Conservation (phyloP, 148 eudicot genomes). For the Rhododendron griersonianum region DNA sequence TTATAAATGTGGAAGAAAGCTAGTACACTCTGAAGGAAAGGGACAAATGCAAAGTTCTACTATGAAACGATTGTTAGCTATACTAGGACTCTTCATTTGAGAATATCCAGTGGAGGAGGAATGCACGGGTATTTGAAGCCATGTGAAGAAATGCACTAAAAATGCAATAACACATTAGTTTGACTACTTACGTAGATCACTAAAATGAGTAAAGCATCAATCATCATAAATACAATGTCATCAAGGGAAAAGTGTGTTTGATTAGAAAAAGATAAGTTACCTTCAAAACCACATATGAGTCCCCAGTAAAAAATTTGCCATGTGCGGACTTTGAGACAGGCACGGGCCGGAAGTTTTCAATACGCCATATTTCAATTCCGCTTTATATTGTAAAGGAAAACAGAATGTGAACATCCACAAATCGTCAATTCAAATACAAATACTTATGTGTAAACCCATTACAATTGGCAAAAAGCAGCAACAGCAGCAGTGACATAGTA, state of each 20-base stretch:
- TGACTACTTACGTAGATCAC: not conserved
- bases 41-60: not conserved
- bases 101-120: not conserved
- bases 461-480: not conserved
- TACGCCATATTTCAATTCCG: slow-evolving; percentile 93
- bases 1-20: not conserved
- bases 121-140: not conserved
- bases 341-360: slow-evolving; percentile 70
- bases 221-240: not conserved
- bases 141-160: not conserved
- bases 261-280: slow-evolving; percentile 28
- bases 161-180: not conserved
- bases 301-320: slow-evolving; percentile 82
- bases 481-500: not conserved
- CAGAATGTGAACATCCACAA: not conserved
- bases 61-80: not conserved
- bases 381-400: slow-evolving; percentile 52
- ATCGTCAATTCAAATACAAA: slow-evolving; percentile 1
- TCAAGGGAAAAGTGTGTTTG: not conserved
- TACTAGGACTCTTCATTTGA: not conserved
- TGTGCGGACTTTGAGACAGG: slow-evolving; percentile 60
- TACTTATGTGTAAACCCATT: not conserved
- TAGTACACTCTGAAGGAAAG: not conserved
- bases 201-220: not conserved
- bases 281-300: slow-evolving; percentile 80